Base-by-base conservation (phyloP, 345 rosid species). In the Conringia planisiliqua region DNA sequence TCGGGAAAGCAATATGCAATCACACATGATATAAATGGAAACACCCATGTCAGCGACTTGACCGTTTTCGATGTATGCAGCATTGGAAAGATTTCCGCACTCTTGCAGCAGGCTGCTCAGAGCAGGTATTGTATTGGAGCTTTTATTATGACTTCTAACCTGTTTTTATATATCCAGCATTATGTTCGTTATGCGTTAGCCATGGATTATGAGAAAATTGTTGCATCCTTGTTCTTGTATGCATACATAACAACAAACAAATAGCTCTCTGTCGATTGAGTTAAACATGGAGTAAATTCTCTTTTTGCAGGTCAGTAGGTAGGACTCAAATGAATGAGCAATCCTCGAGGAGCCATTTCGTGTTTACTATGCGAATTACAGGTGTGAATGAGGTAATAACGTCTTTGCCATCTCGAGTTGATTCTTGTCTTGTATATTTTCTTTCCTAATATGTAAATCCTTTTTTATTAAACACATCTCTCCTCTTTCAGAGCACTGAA, bases 21-120 rank as follows among this genome's bases (percentile, higher is more conserved):
- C 27, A 89, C 87, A 58, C 98, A 93, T 57, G 98, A 93, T 42
- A 71, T 89, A 35, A 87, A 83, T 59, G 95, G 95, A 14, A 93
- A 90, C 62, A 87, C 94, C 7, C 59, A 84, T 71, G 97, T 92
- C 22, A 78, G 84, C 8, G 97, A 87, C 72, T 88, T 92, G 6
- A 90, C 97, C 3, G 69, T 92, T 14, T 86, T 92, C 55, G 92
- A 92, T 74, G 97, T 92, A n/a, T 72, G 87, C 64, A 92, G 88
- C 71, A 81, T 87, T 22, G 61, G 83, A 56, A 92, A 92, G 79
- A 86, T 93, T 40, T 86, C 93, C 57, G 82, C 83, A 1, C 96
- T 93, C 73, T 81, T 90, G n/a, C 81, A 78, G 48, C 93, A 89
- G 75, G 98, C 97, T 72, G 95, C 93, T 30, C 95, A 93, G 69